phyloP scores from a whole-genome alignment of 768 basidiomycete genomes.

The Naganishia antarctica region DNA sequence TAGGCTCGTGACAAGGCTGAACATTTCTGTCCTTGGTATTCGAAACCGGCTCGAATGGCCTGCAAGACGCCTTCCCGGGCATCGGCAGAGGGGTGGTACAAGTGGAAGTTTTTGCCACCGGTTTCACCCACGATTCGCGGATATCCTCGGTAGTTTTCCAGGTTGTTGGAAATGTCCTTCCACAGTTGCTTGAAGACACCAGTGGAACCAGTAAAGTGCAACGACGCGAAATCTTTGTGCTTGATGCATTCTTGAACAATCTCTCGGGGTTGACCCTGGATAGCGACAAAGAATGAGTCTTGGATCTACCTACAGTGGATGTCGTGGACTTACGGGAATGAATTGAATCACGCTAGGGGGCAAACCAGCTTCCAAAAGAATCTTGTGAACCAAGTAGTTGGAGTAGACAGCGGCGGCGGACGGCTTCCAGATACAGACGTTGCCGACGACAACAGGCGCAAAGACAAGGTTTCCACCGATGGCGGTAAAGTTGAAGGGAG shows the following conservation, averaged over 20 bases:
- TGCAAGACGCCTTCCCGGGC: constrained; percentile 85
- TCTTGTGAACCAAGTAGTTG: constrained; percentile 85
- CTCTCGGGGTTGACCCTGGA: constrained; percentile 60
- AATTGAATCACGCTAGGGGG: constrained; percentile 96
- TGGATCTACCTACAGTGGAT: background rate
- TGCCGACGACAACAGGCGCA: constrained; percentile 90
- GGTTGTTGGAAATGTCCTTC: constrained; percentile 86
- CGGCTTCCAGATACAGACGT: constrained; percentile 95
- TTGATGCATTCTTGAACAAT: constrained; percentile 78
- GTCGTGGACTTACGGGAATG: constrained; percentile 58
- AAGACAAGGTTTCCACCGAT: constrained; percentile 83
- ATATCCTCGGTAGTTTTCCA: constrained; percentile 81
- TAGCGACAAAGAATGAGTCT: background rate
- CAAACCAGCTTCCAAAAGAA: constrained; percentile 87
- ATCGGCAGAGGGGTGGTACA: constrained; percentile 82
- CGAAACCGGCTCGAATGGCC: constrained; percentile 80
- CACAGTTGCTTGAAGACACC: constrained; percentile 90
- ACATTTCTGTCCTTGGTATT: constrained; percentile 94
- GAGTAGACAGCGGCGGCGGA: constrained; percentile 92
- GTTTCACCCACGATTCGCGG: constrained; percentile 97
- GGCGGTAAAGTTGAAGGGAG: constrained; percentile 92
- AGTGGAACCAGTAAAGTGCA: constrained; percentile 97
- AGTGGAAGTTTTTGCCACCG: constrained; percentile 95
- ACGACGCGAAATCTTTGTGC: constrained; percentile 72
- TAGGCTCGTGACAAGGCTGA: constrained; percentile 88